Evolutionary conservation across 306 rosid genomes (phyloP), one percentile per base, ranked within the genome.

Genomic region (Vigna reflexopilosa): DNA sequence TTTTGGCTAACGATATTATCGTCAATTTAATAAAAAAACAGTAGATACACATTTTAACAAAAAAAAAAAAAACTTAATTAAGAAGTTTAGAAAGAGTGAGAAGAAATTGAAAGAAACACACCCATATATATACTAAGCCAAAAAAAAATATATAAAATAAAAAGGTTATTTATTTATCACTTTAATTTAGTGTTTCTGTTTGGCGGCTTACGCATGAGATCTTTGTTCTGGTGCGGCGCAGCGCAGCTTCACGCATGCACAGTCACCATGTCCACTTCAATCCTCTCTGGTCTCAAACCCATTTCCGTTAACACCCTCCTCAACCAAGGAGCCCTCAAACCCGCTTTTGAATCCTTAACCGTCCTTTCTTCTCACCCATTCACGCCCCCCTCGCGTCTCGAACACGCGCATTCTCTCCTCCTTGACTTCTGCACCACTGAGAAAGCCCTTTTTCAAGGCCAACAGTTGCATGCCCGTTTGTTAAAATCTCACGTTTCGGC

Each of bases 381-480:
- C 17, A 42, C 84, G 9, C 58, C 47, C 7, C 72, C 61, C 34
- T 68, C 80, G 34, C 66, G 63, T 81, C 82, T 74, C 16, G 83
- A 87, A 62, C 85, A 83, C 15, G 82, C 83, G 59, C 87, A 86
- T 72, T 83, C 97, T 12, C 76, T 87, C n/a, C 67, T 85, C 38
- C 90, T 92, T 45, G 88, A 92, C 59, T 86, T 90, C 45, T 92
- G 91, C 26, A 88, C 89, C 9, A 30, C 45, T 30, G 64, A 83
- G 63, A 90, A 84, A 73, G 83, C 90, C 80, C 72, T 88, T 9
- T 61, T 66, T 2, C 87, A 82, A 76, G 95, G 91, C 72, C 80
- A 85, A 58, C 97, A 90, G 75, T 22, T 90, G n/a, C 97, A 92
- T 83, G 84, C 93, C 83, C 89, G 49, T 66, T 42, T 90, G 71